These are phyloP conservation scores for Ceratobasidium sp. DNA, from an alignment of 1,284 basidiomycete genomes.

Conservation along the genomic window DNA sequence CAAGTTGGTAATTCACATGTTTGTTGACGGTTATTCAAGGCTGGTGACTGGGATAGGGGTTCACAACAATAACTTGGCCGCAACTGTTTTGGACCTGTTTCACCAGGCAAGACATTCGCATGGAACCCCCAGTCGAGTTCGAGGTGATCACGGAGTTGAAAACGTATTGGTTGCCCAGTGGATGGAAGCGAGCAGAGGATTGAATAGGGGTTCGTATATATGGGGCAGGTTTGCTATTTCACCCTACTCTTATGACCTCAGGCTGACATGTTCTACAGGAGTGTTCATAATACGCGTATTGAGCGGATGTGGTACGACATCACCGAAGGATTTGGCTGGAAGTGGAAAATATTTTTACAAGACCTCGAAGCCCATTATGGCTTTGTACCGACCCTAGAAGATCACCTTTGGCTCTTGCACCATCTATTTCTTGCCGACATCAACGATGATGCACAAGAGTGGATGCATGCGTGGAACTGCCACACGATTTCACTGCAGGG, in stretches of 20 bases:
- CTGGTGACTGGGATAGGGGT: constrained; percentile 52
- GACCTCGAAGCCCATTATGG: constrained; percentile 52
- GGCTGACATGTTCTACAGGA: constrained; percentile 52
- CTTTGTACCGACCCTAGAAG: constrained; percentile 49
- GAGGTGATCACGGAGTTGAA: constrained; percentile 62
- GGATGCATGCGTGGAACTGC: constrained; percentile 46
- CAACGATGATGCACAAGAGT: constrained; percentile 42
- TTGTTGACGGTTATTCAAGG: constrained; percentile 48
- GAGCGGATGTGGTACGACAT: constrained; percentile 63
- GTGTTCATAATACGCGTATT: constrained; percentile 61
- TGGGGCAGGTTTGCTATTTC: constrained; percentile 57
- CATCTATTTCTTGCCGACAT: constrained; percentile 47
- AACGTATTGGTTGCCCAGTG: constrained; percentile 56
- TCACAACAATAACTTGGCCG: constrained; percentile 55
- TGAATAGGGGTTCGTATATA: constrained; percentile 56
- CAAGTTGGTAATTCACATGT: constrained; percentile 53
- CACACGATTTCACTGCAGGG: constrained; percentile 33
- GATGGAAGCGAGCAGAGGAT: constrained; percentile 55
- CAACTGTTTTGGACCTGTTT: constrained; percentile 58
- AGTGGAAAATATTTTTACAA: constrained; percentile 58
- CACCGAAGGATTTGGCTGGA: constrained; percentile 54
- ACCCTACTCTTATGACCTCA: constrained; percentile 46
- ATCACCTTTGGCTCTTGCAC: constrained; percentile 50
- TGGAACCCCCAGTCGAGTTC: constrained; percentile 58
- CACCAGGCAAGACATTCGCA: constrained; percentile 54